Percentiles rank a stretch among this genome's conserved stretches.
Conservation (phyloP, 176 grass and related monocot species). For the Melocanna baccifera region DNA sequence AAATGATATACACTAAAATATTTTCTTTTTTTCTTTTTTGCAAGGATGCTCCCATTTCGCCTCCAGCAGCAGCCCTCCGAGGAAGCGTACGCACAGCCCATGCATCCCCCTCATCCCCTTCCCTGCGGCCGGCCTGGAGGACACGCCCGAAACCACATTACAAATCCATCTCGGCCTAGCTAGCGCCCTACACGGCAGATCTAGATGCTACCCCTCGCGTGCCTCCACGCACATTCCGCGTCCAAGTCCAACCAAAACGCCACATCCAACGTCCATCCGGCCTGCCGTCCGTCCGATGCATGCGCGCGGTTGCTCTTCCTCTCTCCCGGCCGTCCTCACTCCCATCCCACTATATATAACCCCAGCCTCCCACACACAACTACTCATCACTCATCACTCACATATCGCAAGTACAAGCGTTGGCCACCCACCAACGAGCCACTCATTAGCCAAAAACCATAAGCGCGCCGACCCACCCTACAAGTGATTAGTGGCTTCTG, state of each 20-base stretch:
- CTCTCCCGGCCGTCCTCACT: background rate
- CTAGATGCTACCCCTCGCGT: constrained; percentile 27
- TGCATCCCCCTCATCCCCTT: background rate
- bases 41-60: background rate
- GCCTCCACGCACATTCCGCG: constrained; percentile 21
- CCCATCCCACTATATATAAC: constrained; percentile 36
- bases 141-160: background rate
- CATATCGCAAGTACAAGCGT: constrained; percentile 29
- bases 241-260: constrained; percentile 13
- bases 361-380: constrained; percentile 3
- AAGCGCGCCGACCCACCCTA: too few species aligned
- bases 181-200: constrained; percentile 33
- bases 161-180: too few species aligned
- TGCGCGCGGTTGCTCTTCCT: background rate
- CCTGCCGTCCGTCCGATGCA: constrained; percentile 31
- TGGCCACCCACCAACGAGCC: constrained; percentile 24
- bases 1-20: too few species aligned
- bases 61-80: background rate
- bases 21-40: too few species aligned
- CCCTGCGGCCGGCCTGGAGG: background rate
- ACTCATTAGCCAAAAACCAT: background rate
- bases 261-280: constrained; percentile 6
- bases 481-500: background rate
- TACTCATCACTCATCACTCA: background rate
- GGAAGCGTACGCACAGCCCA: background rate